Percentiles rank a stretch among this genome's conserved stretches.
Conservation (phyloP, 2,329 filamentous ascomycete species). For the Fusarium tuaranense region DNA sequence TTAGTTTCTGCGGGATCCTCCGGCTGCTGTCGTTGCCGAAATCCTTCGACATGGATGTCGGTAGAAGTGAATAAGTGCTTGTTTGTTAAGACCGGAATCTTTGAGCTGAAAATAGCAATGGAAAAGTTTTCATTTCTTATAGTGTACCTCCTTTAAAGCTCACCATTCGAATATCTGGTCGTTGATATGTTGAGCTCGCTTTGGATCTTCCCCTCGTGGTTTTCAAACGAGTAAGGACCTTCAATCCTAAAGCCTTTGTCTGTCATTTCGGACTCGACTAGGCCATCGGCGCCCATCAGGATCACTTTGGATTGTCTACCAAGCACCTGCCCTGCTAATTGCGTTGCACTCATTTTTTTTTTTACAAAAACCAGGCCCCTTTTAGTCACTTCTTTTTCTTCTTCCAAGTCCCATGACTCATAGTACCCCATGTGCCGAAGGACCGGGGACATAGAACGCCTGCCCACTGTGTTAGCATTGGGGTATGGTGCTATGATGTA, state of each 20-base stretch:
- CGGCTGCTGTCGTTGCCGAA: neutral
- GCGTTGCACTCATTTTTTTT: neutral
- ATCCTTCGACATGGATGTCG: neutral
- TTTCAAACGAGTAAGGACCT: neutral
- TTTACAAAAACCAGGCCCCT: neutral
- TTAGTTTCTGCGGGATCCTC: neutral
- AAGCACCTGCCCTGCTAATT: neutral
- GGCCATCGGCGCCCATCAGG: neutral
- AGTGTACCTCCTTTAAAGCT: neutral
- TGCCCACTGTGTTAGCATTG: no score
- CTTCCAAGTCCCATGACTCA: no score
- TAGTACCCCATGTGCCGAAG: no score
- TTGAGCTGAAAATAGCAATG: neutral
- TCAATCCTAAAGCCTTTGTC: neutral
- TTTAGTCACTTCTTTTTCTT: neutral
- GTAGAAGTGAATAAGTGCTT: neutral
- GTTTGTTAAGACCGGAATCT: fast-evolving
- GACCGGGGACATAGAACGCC: no score
- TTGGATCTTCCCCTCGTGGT: neutral
- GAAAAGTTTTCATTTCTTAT: neutral
- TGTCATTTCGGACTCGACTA: neutral
- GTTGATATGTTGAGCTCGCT: neutral
- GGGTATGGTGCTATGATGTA: no score
- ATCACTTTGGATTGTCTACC: neutral
- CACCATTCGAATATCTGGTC: neutral